phyloP scores from a whole-genome alignment of 2,329 filamentous ascomycete species.

The Colletotrichum gloeosporioides region DNA sequence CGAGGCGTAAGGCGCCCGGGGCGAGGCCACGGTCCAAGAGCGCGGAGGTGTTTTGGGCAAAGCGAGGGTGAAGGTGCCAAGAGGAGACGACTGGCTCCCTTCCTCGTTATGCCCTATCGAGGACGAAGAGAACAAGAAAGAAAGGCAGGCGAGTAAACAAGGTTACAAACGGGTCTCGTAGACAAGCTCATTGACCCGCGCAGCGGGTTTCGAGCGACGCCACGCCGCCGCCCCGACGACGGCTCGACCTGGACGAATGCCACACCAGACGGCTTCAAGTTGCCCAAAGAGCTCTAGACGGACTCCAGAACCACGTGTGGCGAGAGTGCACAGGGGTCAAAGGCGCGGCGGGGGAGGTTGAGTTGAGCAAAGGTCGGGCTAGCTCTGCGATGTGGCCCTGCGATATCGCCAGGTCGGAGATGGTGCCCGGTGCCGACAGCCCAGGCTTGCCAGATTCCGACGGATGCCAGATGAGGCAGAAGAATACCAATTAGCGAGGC shows the following conservation, averaged over 20 bases:
- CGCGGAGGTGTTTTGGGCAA: not conserved
- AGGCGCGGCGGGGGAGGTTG: not conserved
- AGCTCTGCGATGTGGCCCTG: not conserved
- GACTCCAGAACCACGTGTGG: slow-evolving; percentile 12
- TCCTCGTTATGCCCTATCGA: not conserved
- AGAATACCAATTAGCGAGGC: not conserved
- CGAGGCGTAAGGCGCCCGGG: not conserved
- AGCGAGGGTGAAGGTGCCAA: not conserved
- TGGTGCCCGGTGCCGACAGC: not conserved
- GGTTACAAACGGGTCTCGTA: slow-evolving; percentile 3
- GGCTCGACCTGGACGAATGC: not conserved
- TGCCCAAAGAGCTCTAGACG: not conserved
- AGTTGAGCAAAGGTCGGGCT: not conserved
- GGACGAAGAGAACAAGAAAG: not conserved
- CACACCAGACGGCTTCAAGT: not conserved
- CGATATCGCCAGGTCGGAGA: not conserved
- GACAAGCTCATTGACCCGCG: slow-evolving; percentile 5
- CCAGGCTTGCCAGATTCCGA: not conserved
- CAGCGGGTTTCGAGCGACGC: slow-evolving; percentile 18
- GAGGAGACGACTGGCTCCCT: not conserved
- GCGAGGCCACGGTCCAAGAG: not conserved
- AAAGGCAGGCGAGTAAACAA: not conserved
- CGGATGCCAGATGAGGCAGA: not conserved
- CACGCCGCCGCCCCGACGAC: slow-evolving; percentile 8
- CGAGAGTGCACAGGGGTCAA: not conserved